Evolutionary conservation across 2,329 filamentous ascomycete genomes (phyloP).

Genomic region (Fusarium multiceps): DNA sequence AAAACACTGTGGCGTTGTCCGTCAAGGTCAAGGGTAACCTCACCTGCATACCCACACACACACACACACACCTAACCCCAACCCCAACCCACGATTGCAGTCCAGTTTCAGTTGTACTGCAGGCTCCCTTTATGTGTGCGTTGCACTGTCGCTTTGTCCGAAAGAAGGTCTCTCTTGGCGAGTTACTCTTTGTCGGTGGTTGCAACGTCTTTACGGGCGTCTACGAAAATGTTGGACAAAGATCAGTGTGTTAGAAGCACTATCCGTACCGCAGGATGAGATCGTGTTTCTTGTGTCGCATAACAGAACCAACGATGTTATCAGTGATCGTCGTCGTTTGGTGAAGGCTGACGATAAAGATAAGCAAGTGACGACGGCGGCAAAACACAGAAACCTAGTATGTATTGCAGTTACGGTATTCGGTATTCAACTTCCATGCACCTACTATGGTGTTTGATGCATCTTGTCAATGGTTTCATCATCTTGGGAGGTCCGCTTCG

Average conservation of each 20-base stretch:
- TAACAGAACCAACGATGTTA: conserved; percentile 1
- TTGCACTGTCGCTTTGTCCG: conserved; percentile 28
- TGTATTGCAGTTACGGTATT: not conserved
- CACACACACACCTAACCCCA: conserved; percentile 19
- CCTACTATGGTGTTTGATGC: not conserved
- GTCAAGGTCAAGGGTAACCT: conserved; percentile 19
- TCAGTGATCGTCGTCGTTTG: conserved; percentile 18
- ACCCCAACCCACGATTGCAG: conserved; percentile 18
- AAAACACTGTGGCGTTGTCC: conserved; percentile 24
- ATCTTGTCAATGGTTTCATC: conserved; percentile 20
- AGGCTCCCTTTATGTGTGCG: not conserved
- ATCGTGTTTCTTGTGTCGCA: conserved; percentile 18
- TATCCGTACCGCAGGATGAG: not conserved
- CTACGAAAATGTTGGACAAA: conserved; percentile 11
- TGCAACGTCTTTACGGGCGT: conserved; percentile 25
- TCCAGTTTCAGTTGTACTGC: conserved; percentile 2
- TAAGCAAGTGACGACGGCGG: conserved; percentile 34
- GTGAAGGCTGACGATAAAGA: conserved; percentile 22
- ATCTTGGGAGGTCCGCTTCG: conserved; percentile 21
- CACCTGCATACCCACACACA: conserved; percentile 25
- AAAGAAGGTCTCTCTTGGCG: conserved; percentile 26
- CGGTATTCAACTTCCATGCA: not conserved
- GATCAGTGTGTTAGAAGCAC: not conserved
- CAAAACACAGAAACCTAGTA: conserved; percentile 22
- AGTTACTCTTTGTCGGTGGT: conserved; percentile 33